A percentile compares a stretch with the other conserved stretches of the same genome.
Evolutionary conservation across 2,329 filamentous ascomycete genomes (phyloP).

Genomic region (Botrytis porri): DNA sequence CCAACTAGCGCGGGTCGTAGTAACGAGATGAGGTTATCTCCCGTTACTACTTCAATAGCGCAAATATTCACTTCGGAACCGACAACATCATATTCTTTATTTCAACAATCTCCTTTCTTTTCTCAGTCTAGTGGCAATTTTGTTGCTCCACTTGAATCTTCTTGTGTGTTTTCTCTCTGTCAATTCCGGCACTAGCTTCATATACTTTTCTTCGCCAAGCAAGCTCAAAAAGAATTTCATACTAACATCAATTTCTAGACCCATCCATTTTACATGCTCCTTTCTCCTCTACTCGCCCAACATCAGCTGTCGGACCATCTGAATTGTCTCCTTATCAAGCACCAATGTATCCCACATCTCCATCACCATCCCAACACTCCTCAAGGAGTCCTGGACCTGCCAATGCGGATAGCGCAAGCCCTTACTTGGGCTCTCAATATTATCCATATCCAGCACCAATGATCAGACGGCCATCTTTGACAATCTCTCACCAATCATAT

Average conservation of each 20-base stretch:
- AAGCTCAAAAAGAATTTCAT: conserved; percentile 13
- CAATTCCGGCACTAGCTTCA: conserved; percentile 30
- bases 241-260: conserved; percentile 35
- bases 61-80: conserved; percentile 26
- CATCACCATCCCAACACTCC: conserved; percentile 34
- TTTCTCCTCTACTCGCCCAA: conserved; percentile 30
- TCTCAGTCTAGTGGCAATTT: conserved; percentile 53
- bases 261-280: conserved; percentile 37
- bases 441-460: conserved; percentile 35
- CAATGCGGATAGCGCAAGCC: conserved; percentile 36
- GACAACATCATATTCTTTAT: conserved; percentile 27
- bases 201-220: conserved; percentile 1
- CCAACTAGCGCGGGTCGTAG: conserved; percentile 28
- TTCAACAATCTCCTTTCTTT: conserved; percentile 47
- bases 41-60: conserved; percentile 22
- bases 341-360: conserved; percentile 36
- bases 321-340: conserved; percentile 33
- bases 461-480: conserved; percentile 30
- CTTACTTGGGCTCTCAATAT: conserved; percentile 34
- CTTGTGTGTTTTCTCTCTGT: conserved; percentile 51
- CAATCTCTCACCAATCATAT: conserved; percentile 33
- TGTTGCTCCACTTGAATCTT: conserved; percentile 50
- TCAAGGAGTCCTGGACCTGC: conserved; percentile 35
- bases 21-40: conserved; percentile 30
- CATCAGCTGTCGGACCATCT: conserved; percentile 29